Conservation (phyloP, 2,329 filamentous ascomycete genomes). For the Pseudogymnoascus verrucosus region DNA sequence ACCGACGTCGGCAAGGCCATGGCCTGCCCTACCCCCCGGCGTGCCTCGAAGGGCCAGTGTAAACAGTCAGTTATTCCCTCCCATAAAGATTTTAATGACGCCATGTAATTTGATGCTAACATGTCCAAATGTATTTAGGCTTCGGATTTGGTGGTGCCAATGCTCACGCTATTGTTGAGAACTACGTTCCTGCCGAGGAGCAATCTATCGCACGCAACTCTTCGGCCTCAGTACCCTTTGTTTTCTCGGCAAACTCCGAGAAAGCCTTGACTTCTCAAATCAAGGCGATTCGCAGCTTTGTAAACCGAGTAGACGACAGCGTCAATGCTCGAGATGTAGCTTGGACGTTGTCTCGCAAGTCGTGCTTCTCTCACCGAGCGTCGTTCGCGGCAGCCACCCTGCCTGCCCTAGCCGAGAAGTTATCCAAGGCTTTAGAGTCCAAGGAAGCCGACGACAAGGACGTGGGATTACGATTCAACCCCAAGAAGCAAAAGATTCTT, state of each 20-base stretch:
- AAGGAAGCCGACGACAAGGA: background rate
- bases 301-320: background rate
- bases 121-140: background rate
- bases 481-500: constrained; percentile 12
- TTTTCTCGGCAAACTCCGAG: constrained; percentile 17
- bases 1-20: constrained; percentile 10
- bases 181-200: constrained; percentile 31
- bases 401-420: constrained; percentile 10
- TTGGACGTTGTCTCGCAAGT: background rate
- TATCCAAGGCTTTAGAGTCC: background rate
- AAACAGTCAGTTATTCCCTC: constrained; percentile 9
- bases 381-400: constrained; percentile 10
- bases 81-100: background rate
- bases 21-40: constrained; percentile 15
- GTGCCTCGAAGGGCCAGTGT: constrained; percentile 19
- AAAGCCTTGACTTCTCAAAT: constrained; percentile 8
- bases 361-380: background rate
- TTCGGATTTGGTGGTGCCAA: constrained; percentile 41
- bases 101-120: background rate
- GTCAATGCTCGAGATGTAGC: background rate
- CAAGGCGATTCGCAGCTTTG: background rate
- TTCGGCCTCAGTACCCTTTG: constrained; percentile 10
- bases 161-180: constrained; percentile 32
- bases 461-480: background rate
- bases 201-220: constrained; percentile 30